A percentile compares a stretch with the other conserved stretches of the same genome.
These are phyloP conservation scores for Penicillium mononematosum DNA, from an alignment of 495 filamentous ascomycete species.

Conservation along the genomic window DNA sequence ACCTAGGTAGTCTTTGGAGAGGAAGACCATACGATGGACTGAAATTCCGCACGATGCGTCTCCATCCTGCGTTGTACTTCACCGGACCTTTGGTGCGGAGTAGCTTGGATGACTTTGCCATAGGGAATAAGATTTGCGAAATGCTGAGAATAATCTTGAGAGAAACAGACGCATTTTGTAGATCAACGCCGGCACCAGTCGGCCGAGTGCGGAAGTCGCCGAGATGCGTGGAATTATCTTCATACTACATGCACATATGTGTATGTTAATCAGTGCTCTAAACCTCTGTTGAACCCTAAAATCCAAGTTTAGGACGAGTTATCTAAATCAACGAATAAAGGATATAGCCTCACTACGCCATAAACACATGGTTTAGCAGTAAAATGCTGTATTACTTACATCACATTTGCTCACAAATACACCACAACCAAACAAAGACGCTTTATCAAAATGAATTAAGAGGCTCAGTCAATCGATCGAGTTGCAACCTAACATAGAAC, in stretches of 20 bases:
- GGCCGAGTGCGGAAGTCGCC: neutral
- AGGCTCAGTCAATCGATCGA: too few relatives aligned
- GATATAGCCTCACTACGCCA: too few relatives aligned
- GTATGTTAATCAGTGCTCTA: neutral
- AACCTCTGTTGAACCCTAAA: too few relatives aligned
- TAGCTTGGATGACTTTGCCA: neutral
- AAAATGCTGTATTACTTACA: too few relatives aligned
- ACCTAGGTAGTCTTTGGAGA: neutral
- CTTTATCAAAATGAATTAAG: too few relatives aligned
- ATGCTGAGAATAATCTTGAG: neutral
- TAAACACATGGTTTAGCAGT: too few relatives aligned
- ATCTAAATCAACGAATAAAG: too few relatives aligned
- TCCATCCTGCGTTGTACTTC: constrained; percentile 40
- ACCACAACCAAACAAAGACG: too few relatives aligned
- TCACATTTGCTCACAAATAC: too few relatives aligned
- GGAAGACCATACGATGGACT: constrained; percentile 43
- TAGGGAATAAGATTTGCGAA: neutral
- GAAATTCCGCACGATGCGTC: constrained; percentile 47
- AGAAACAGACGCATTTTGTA: neutral
- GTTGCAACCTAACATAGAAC: too few relatives aligned
- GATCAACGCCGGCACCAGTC: neutral
- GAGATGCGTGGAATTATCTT: neutral
- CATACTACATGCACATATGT: too few relatives aligned
- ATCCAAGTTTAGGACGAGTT: neutral
- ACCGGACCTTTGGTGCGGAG: neutral